Base-by-base conservation (phyloP, 192 early-diverging fungal species). In the Umbelopsis vinacea region DNA sequence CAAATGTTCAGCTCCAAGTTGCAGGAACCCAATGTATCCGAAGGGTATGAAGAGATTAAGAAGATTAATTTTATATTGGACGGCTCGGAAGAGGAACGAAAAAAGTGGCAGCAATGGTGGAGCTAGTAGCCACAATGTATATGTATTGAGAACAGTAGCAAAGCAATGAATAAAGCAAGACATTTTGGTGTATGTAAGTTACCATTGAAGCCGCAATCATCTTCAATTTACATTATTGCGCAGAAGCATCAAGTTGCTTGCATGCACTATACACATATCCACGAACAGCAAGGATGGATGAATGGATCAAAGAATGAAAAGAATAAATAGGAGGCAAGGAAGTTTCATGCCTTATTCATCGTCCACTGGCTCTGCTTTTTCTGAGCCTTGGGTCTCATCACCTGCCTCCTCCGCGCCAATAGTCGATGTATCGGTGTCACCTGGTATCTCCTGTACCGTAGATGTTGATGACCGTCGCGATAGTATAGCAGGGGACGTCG, bases 11-110 rank as follows among this genome's bases (percentile, higher is more conserved):
- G 69, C 14, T 76, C 73, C 9, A 78, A 74, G 21, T 86, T 87
- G 45, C 74, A 83, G 69, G 76, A 79, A 68, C 88, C 87, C 3
- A 69, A 40, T 0, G 35, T 77, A 22, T 46, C 71, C 9, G 89
- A 90, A 71, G 91, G 91, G 6, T 93, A 89, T 70, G 76, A 71
- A 12, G 87, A 88, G 68, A 81, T 94, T 24, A 79, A 83, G 52
- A 70, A 68, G 22, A 87, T 94, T 35, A 77, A 82, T 23, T 94
- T 92, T 82, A 69, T 83, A 0, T 81, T 76, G 45, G 66, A 76
- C 11, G 72, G 71, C 7, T 74, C 88, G 1, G 80, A 87, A 29
- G 88, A 89, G 66, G 81, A 82, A 29, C 81, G 71, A 53, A 75
- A 66, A 4, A 76, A 79, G 40, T 83, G 83, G 86, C 66, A 82